A percentile compares a stretch with the other conserved stretches of the same genome.
phyloP scores from a whole-genome alignment of 306 rosid species.

The Rosa lucieae region DNA sequence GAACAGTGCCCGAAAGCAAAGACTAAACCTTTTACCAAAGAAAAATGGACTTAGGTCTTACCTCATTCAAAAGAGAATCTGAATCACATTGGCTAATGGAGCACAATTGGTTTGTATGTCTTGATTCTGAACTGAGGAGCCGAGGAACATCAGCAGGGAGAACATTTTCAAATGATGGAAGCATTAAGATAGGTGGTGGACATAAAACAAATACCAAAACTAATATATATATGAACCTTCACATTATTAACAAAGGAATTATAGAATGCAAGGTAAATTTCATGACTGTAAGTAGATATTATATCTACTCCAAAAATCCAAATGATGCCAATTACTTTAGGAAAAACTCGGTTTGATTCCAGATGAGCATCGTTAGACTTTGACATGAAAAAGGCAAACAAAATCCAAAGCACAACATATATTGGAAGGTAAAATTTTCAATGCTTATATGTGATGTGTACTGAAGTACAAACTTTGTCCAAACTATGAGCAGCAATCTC shows the following conservation, averaged over 20 bases:
- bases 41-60: constrained; percentile 32
- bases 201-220: background rate
- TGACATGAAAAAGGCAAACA: background rate
- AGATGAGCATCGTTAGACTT: background rate
- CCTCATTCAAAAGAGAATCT: constrained; percentile 90
- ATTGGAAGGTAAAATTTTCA: background rate
- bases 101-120: constrained; percentile 85
- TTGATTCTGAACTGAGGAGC: constrained; percentile 79
- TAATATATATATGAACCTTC: background rate
- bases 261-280: background rate
- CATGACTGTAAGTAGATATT: background rate
- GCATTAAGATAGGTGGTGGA: constrained; percentile 16
- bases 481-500: background rate
- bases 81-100: constrained; percentile 93
- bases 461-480: background rate
- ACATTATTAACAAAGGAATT: background rate
- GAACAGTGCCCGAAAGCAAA: background rate
- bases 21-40: background rate
- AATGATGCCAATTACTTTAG: background rate
- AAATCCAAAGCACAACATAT: background rate
- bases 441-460: background rate
- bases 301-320: background rate
- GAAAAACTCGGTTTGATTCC: background rate
- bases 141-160: constrained; percentile 32
- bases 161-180: constrained; percentile 13